Evolutionary conservation across 2,329 filamentous ascomycete genomes (phyloP).

Genomic region (Pyrenophora tritici-repentis): DNA sequence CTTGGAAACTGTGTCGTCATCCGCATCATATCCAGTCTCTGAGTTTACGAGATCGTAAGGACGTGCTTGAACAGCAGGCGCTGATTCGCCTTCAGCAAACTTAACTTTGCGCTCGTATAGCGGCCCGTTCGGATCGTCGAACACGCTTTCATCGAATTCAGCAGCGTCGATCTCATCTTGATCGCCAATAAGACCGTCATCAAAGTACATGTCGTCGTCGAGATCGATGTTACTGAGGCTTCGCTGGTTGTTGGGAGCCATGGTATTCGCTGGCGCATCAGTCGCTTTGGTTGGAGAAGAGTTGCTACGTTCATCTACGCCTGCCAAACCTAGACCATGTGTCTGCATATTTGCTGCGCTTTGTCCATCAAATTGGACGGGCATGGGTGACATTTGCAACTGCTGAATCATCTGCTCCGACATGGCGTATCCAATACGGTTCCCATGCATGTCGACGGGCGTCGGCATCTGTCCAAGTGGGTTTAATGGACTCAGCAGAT

Average conservation of each 20-base stretch:
- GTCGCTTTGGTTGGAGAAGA: conserved; percentile 14
- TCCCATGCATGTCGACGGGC: conserved; percentile 38
- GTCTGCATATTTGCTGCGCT: background rate
- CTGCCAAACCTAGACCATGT: conserved; percentile 26
- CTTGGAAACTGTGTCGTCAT: conserved; percentile 37
- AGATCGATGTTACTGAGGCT: conserved; percentile 22
- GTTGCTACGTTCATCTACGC: conserved; percentile 14
- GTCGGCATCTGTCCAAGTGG: conserved; percentile 32
- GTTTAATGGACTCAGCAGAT: conserved; percentile 21
- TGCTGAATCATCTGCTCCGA: conserved; percentile 34
- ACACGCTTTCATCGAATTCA: conserved; percentile 73
- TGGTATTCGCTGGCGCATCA: conserved; percentile 13
- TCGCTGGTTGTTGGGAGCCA: conserved; percentile 10
- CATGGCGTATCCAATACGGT: conserved; percentile 42
- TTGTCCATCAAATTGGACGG: background rate
- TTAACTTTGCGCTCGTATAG: conserved; percentile 56
- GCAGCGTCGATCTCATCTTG: conserved; percentile 57
- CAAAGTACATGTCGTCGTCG: conserved; percentile 69
- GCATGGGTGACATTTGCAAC: conserved; percentile 13
- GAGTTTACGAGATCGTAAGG: conserved; percentile 20
- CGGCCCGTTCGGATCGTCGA: conserved; percentile 61
- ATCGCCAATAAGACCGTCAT: conserved; percentile 64
- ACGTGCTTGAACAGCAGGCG: conserved; percentile 20
- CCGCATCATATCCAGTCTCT: conserved; percentile 40
- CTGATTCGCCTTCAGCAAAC: conserved; percentile 23